Evolutionary conservation across 2,329 filamentous ascomycete species (phyloP).

Genomic region (Talaromyces funiculosus): DNA sequence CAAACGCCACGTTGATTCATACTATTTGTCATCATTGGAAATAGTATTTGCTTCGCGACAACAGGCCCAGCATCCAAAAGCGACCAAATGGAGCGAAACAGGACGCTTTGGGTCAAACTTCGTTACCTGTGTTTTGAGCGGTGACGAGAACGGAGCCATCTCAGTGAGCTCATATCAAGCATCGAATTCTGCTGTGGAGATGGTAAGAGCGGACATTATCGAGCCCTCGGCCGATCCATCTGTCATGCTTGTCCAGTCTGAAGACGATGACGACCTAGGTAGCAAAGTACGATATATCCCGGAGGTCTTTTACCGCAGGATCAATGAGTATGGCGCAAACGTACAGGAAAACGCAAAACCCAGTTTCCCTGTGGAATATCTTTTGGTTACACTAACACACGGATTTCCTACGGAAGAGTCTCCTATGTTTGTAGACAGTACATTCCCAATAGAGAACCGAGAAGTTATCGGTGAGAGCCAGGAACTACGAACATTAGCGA

Average conservation of each 20-base stretch:
- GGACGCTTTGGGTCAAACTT: constrained; percentile 93
- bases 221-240: constrained; percentile 90
- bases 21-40: constrained; percentile 88
- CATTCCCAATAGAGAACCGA: constrained; percentile 88
- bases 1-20: constrained; percentile 92
- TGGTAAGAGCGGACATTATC: constrained; percentile 90
- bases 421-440: constrained; percentile 64
- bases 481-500: constrained; percentile 63
- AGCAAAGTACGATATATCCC: constrained; percentile 83
- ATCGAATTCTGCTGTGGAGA: constrained; percentile 91
- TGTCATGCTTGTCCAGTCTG: constrained; percentile 89
- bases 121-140: constrained; percentile 92
- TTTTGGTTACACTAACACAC: constrained; percentile 92
- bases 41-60: constrained; percentile 82
- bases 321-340: constrained; percentile 94
- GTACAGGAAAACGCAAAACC: constrained; percentile 98
- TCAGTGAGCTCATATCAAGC: constrained; percentile 88
- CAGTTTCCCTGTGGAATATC: constrained; percentile 91
- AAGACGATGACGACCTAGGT: constrained; percentile 68
- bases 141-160: constrained; percentile 83
- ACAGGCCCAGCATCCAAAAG: constrained; percentile 80
- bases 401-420: constrained; percentile 81
- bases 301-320: constrained; percentile 90
- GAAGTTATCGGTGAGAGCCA: constrained; percentile 80
- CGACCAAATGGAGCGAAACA: constrained; percentile 95